Evolutionary conservation across 2,329 filamentous ascomycete species (phyloP).

Genomic region (Beauveria medogensis): DNA sequence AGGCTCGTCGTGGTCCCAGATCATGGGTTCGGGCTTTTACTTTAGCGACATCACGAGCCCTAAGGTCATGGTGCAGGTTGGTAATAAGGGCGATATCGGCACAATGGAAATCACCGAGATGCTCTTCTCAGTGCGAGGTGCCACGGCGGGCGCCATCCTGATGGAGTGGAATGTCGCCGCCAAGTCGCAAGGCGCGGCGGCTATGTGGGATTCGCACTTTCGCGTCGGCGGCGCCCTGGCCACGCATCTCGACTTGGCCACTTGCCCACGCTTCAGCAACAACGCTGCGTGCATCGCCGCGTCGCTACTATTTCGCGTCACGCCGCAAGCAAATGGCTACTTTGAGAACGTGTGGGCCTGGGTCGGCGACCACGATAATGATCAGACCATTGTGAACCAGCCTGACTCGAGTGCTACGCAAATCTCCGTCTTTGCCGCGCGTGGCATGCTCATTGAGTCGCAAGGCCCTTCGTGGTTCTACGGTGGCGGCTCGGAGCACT

Average conservation of each 20-base stretch:
- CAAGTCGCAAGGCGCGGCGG: slow-evolving; percentile 35
- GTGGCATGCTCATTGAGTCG: slow-evolving; percentile 27
- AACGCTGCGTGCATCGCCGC: slow-evolving; percentile 50
- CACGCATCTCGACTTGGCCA: slow-evolving; percentile 12
- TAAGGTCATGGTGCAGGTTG: slow-evolving; percentile 58
- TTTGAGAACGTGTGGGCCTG: slow-evolving; percentile 53
- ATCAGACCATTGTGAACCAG: slow-evolving; percentile 13
- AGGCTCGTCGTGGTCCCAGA: slow-evolving; percentile 46
- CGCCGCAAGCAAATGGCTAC: slow-evolving; percentile 36
- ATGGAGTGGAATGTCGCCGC: slow-evolving; percentile 63
- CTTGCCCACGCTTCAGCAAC: slow-evolving; percentile 17
- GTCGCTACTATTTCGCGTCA: slow-evolving; percentile 44
- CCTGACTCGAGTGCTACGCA: slow-evolving; percentile 1
- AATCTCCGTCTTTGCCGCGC: slow-evolving; percentile 27
- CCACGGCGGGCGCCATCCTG: slow-evolving; percentile 61
- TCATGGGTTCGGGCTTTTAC: slow-evolving; percentile 57
- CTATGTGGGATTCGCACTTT: slow-evolving; percentile 31
- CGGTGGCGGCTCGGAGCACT: slow-evolving; percentile 44
- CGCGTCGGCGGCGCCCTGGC: slow-evolving; percentile 31
- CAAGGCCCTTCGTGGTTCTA: slow-evolving; percentile 34
- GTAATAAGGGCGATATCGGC: slow-evolving; percentile 50
- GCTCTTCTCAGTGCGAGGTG: slow-evolving; percentile 57
- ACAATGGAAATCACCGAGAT: slow-evolving; percentile 62
- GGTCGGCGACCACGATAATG: slow-evolving; percentile 57
- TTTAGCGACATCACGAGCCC: slow-evolving; percentile 56